These are phyloP conservation scores for Fulvia fulva DNA, from an alignment of 2,329 filamentous ascomycete genomes.

Conservation along the genomic window DNA sequence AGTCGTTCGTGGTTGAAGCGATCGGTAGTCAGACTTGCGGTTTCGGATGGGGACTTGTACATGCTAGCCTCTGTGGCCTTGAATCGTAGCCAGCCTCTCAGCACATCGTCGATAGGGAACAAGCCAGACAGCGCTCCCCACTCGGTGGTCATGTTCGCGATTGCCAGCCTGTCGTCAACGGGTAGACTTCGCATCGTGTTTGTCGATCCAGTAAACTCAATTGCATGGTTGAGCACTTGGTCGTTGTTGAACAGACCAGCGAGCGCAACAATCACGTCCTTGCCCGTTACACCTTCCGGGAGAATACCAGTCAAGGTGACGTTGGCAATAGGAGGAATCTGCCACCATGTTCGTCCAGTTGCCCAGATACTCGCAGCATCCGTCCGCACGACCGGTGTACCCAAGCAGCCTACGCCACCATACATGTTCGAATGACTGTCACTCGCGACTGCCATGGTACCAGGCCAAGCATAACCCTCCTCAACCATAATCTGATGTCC, in stretches of 20 bases:
- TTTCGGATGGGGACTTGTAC: conserved; percentile 47
- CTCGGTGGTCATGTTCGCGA: conserved; percentile 78
- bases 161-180: conserved; percentile 69
- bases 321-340: conserved; percentile 78
- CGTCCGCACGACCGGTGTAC: conserved; percentile 78
- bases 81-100: conserved; percentile 68
- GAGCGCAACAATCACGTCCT: conserved; percentile 88
- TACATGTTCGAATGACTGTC: conserved; percentile 81
- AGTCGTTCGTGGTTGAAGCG: conserved; percentile 70
- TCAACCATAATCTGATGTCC: conserved; percentile 93
- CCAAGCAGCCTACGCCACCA: conserved; percentile 71
- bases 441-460: conserved; percentile 74
- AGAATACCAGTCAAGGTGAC: conserved; percentile 72
- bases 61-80: conserved; percentile 72
- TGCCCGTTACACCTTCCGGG: conserved; percentile 78
- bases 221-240: conserved; percentile 84
- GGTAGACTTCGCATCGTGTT: conserved; percentile 70
- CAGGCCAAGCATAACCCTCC: conserved; percentile 79
- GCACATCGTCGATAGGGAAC: conserved; percentile 74
- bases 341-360: conserved; percentile 80
- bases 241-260: conserved; percentile 82
- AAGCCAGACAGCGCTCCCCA: conserved; percentile 70
- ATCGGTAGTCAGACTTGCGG: conserved; percentile 46
- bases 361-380: conserved; percentile 85
- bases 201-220: conserved; percentile 81